Evolutionary conservation across 208 protist genomes (phyloP), one percentile per base, ranked within the genome.

Genomic region (Wallacemonas collosoma): DNA sequence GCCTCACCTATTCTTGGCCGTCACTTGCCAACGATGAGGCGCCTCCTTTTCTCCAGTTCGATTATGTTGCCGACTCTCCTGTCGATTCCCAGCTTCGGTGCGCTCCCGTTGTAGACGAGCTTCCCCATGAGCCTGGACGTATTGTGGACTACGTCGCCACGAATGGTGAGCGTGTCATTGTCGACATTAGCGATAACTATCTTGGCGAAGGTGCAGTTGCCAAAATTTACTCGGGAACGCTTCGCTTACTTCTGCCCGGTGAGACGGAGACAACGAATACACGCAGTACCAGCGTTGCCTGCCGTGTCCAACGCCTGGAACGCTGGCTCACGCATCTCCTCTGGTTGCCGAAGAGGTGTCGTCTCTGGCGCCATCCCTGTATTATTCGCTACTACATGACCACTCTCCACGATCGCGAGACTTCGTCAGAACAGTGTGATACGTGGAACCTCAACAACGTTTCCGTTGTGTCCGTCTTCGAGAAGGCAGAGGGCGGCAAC

Each of bases 401-500:
- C 38, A 45, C 43, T n/a, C 6, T 65, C 3, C 60, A 50, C 43
- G n/a, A 51, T n/a, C 60, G 39, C 41, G 40, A 14, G 38, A 17
- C 36, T 6, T 4, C 0, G 57, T 4, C 17, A 4, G 12, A 5
- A 44, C 11, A 17, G 39, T 6, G 6, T 44, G 39, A 44, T 14
- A n/a, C n/a, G 7, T 26, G 11, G 38, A n/a, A 44, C 6, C n/a
- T n/a, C 11, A 5, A 50, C 14, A 39, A 6, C 36, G 12, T 4
- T 17, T 26, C 38, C 0, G 60, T 65, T 6, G 60, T 65, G n/a
- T 65, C 60, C 11, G 12, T 65, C 17, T 56, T 77, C 14, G 77
- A 82, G 62, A 39, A 63, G 3, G 72, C 77, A 3, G 60, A 66
- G 8, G 54, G 64, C 43, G 77, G 77, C 17, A 82, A 58, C 40